Evolutionary conservation across 1,139 yeast species (phyloP).

Genomic region (Spathaspora sp.): DNA sequence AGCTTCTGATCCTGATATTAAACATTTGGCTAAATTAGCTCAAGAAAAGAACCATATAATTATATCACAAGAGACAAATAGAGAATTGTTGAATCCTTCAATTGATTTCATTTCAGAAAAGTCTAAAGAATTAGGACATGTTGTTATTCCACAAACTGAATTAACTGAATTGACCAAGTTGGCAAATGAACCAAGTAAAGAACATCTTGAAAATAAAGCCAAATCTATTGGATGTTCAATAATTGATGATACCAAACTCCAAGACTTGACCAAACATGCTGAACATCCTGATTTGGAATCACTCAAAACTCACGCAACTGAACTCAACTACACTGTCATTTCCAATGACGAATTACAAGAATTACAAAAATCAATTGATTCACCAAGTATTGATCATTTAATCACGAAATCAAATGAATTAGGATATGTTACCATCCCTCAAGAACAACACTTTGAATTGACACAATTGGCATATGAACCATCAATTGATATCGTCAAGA

Average conservation of each 20-base stretch:
- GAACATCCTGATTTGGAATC: constrained; percentile 8
- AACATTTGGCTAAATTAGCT: constrained; percentile 23
- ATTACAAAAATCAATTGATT: constrained; percentile 17
- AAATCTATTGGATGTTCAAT: constrained; percentile 11
- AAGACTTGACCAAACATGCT: constrained; percentile 13
- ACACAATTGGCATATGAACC: constrained; percentile 27
- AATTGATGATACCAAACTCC: constrained; percentile 12
- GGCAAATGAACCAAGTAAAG: constrained; percentile 18
- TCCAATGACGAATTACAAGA: constrained; percentile 13
- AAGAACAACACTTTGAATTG: constrained; percentile 25
- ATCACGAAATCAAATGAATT: constrained; percentile 13
- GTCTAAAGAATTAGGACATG: constrained; percentile 13
- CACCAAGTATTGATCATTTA: constrained; percentile 18
- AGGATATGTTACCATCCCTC: constrained; percentile 18
- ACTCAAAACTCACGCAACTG: constrained; percentile 9
- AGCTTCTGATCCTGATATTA: constrained; percentile 25
- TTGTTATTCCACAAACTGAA: constrained; percentile 20
- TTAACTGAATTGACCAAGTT: constrained; percentile 15
- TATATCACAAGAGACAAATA: constrained; percentile 14
- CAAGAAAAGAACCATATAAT: constrained; percentile 21
- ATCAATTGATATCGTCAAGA: constrained; percentile 23
- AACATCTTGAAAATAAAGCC: constrained; percentile 15
- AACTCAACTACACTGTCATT: constrained; percentile 14
- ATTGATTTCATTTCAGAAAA: constrained; percentile 12
- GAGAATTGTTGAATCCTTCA: constrained; percentile 13